Base-by-base conservation (phyloP, 805 yeast genomes). In the Sugiyamaella americana region DNA sequence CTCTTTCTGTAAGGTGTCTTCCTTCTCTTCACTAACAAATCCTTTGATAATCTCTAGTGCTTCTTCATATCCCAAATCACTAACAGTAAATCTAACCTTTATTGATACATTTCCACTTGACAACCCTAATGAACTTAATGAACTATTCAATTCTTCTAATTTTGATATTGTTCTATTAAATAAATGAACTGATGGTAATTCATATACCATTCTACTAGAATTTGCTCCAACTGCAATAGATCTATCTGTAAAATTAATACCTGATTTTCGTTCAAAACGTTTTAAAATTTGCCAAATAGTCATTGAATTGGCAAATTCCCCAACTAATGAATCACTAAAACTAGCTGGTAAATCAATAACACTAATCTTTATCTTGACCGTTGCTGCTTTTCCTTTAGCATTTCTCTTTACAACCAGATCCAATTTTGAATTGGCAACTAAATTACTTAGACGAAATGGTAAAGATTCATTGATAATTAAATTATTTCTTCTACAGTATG, bases 171-270 rank as follows among this genome's bases (percentile, higher is more conserved):
- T 16, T 35, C 37, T 5, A 11, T 50, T 53, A 37, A 57, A 56
- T 34, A 49, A 35, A 40, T 57, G 58, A 8, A 57, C 57, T 4
- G 46, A 41, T 3, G 60, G 57, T 11, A 45, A 10, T 36, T 52
- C 57, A 43, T 57, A 57, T 17, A 42, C 17, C 8, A 45, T 32
- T 21, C 21, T 17, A n/a, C 46, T 48, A n/a, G 37, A 23, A 5
- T 16, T n/a, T 20, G 23, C 40, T 5, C 29, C 32, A 13, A 10
- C 20, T 16, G 37, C 37, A 35, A 43, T 43, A 3, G 48, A 26
- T 36, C 60, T 41, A 20, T 43, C 17, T 2, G 60, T 57, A 34
- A 59, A 43, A 37, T 56, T 56, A 46, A 59, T 46, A 11, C 58
- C 60, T 1, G 55, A 48, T 6, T 38, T 43, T 5, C 35, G 35